Percentiles rank a stretch among this genome's conserved stretches.
Evolutionary conservation across 345 rosid species (phyloP).

Genomic region (Brassica rapa): DNA sequence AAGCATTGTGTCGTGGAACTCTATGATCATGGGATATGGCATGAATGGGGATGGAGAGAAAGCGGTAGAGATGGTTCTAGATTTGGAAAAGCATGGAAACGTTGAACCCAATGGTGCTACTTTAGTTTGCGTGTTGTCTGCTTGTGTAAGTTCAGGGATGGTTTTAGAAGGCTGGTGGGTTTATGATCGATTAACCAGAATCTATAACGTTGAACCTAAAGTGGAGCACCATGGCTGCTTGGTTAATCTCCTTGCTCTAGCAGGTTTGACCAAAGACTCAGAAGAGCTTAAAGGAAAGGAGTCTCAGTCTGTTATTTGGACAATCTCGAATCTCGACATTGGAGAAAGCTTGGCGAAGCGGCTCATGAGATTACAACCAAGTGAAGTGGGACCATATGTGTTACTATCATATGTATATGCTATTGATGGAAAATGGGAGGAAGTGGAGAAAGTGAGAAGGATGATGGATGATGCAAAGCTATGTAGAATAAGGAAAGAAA

Average conservation of each 20-base stretch:
- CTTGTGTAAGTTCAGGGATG: conserved; percentile 55
- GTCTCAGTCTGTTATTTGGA: conserved; percentile 42
- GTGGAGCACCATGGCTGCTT: conserved; percentile 64
- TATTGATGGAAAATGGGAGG: conserved; percentile 55
- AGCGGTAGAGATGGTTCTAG: conserved; percentile 54
- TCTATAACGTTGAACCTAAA: conserved; percentile 54
- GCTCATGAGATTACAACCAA: conserved; percentile 51
- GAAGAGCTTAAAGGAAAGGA: conserved; percentile 39
- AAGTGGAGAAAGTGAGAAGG: conserved; percentile 52
- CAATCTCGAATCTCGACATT: conserved; percentile 37
- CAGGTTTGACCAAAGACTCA: conserved; percentile 50
- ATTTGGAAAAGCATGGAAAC: conserved; percentile 52
- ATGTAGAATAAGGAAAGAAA: conserved; percentile 28
- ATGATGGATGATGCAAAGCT: conserved; percentile 47
- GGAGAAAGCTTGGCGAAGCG: conserved; percentile 55
- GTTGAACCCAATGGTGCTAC: conserved; percentile 52
- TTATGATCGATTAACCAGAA: conserved; percentile 54
- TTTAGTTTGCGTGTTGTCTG: conserved; percentile 57
- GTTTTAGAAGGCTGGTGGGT: conserved; percentile 72
- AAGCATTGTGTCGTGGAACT: conserved; percentile 54
- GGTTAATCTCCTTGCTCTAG: conserved; percentile 53
- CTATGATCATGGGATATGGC: conserved; percentile 73
- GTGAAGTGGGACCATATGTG: conserved; percentile 52
- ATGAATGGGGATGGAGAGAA: conserved; percentile 57
- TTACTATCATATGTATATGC: conserved; percentile 56